Percentiles rank a stretch among this genome's conserved stretches.
phyloP scores from a whole-genome alignment of 257 asterid genomes.

The Plantago elongata region DNA sequence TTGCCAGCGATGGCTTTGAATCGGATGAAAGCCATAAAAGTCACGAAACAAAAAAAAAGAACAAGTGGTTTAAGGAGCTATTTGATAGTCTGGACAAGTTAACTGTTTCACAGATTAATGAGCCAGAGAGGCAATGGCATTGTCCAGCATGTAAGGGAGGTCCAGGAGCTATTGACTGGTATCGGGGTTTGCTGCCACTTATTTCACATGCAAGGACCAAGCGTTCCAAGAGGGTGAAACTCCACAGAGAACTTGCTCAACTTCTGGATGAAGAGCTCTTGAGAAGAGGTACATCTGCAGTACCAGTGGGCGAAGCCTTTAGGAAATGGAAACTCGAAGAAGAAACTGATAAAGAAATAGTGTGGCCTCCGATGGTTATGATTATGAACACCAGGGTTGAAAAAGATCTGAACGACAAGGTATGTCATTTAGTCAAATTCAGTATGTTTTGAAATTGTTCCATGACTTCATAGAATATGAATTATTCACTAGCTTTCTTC shows the following conservation, averaged over 20 bases:
- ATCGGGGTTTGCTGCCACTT: conserved; percentile 47
- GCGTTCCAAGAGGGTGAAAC: conserved; percentile 49
- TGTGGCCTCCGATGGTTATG: conserved; percentile 60
- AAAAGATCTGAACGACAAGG: conserved; percentile 42
- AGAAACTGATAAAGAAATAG: conserved; percentile 36
- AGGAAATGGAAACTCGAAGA: conserved; percentile 38
- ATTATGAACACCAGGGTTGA: conserved; percentile 46
- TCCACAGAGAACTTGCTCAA: conserved; percentile 51
- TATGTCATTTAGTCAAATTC: conserved; percentile 21
- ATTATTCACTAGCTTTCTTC: background rate
- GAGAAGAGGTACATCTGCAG: conserved; percentile 44
- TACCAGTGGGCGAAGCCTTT: conserved; percentile 41
- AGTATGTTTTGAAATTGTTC: conserved; percentile 12
- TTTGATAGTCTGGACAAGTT: conserved; percentile 40
- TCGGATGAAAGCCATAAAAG: conserved; percentile 49
- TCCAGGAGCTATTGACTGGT: conserved; percentile 72
- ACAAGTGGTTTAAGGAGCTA: conserved; percentile 43
- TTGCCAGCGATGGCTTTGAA: conserved; percentile 43
- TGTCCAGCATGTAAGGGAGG: conserved; percentile 69
- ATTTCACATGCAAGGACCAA: conserved; percentile 47
- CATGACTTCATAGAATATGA: conserved; percentile 4
- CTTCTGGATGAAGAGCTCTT: conserved; percentile 46
- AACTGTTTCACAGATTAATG: conserved; percentile 43
- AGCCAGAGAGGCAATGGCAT: conserved; percentile 60
- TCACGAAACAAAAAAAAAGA: conserved; percentile 43